Percentiles rank a stretch among this genome's conserved stretches.
These are phyloP conservation scores for Penicillium sp. DNA, from an alignment of 2,329 filamentous ascomycete species.

Conservation along the genomic window DNA sequence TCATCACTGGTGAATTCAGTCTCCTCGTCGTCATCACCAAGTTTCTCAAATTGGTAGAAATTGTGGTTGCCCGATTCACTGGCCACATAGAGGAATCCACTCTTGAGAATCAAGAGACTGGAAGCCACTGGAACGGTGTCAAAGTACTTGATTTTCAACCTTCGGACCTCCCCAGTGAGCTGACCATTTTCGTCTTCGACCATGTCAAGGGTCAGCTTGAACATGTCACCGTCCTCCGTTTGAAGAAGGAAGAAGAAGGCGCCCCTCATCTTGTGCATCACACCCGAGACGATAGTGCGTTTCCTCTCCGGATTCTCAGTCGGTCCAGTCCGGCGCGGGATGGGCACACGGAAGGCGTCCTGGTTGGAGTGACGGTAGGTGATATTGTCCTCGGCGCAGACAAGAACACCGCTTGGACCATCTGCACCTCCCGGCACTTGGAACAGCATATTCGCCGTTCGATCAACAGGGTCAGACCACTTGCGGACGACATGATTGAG, in stretches of 20 bases:
- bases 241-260: conserved; percentile 98
- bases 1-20: conserved; percentile 81
- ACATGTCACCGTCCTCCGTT: conserved; percentile 95
- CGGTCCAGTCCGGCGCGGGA: conserved; percentile 81
- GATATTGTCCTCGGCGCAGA: conserved; percentile 91
- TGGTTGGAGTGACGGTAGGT: conserved; percentile 98
- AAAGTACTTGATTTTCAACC: conserved; percentile 94
- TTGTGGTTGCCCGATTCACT: conserved; percentile 91
- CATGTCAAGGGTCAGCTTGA: conserved; percentile 95
- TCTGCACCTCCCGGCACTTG: conserved; percentile 93
- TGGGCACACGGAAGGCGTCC: conserved; percentile 81
- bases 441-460: conserved; percentile 85
- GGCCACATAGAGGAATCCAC: conserved; percentile 89
- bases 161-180: conserved; percentile 76
- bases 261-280: conserved; percentile 97
- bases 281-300: conserved; percentile 80
- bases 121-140: conserved; percentile 90
- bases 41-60: conserved; percentile 96
- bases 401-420: conserved; percentile 90
- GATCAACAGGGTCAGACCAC: conserved; percentile 92
- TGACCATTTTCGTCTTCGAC: conserved; percentile 75
- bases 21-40: conserved; percentile 93
- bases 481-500: conserved; percentile 96
- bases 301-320: conserved; percentile 93
- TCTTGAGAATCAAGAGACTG: conserved; percentile 89